Conservation (phyloP, 768 basidiomycete genomes). For the Termitomyces sp. region DNA sequence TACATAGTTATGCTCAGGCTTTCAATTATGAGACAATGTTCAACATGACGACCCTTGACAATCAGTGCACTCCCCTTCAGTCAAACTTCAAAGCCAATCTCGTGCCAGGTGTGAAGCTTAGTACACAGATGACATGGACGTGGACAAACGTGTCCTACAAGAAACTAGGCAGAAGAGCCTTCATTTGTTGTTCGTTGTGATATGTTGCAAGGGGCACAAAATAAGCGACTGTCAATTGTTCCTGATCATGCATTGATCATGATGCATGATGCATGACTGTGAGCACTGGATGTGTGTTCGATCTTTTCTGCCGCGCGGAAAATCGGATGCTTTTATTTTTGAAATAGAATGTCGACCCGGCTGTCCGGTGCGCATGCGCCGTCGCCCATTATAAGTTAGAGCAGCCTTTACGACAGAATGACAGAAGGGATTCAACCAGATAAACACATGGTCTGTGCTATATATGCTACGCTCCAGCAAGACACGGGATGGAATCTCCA, state of each 20-base stretch:
- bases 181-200: not conserved
- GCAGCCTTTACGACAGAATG: not conserved
- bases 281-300: not conserved
- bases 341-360: not conserved
- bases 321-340: not conserved
- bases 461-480: not conserved
- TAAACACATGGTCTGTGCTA: not conserved
- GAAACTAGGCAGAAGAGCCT: not conserved
- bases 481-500: not conserved
- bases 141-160: not conserved
- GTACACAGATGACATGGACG: not conserved
- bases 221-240: not conserved
- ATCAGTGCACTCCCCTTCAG: not conserved
- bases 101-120: not conserved
- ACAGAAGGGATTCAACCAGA: not conserved
- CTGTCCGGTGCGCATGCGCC: not conserved
- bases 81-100: not conserved
- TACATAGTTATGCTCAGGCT: not conserved
- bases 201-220: not conserved
- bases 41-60: not conserved
- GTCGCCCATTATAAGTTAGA: not conserved
- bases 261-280: not conserved
- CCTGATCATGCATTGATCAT: not conserved
- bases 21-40: not conserved
- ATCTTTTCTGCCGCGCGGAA: not conserved